Conservation (phyloP, 495 filamentous ascomycete species). For the Aspergillus leporis region DNA sequence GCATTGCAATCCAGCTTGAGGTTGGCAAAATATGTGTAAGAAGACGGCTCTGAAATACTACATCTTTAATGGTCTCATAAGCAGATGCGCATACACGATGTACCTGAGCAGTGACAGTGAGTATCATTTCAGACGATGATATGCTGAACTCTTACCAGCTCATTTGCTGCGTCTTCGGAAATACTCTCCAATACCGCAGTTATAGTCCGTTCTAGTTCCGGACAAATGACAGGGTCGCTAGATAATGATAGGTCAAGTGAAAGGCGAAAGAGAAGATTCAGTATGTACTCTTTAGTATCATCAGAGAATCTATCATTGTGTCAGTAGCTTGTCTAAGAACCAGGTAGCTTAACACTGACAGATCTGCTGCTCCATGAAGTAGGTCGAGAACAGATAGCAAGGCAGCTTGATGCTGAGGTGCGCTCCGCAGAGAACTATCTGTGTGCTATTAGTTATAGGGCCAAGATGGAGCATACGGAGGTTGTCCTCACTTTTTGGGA, state of each 20-base stretch:
- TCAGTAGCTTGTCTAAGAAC: slow-evolving; percentile 12
- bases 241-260: slow-evolving; percentile 56
- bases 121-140: not conserved
- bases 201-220: slow-evolving; percentile 49
- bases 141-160: slow-evolving; percentile 27
- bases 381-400: slow-evolving; percentile 37
- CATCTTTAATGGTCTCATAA: slow-evolving; percentile 48
- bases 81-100: slow-evolving; percentile 54
- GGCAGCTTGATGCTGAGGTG: slow-evolving; percentile 16
- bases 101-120: slow-evolving; percentile 43
- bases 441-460: not conserved
- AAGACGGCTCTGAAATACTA: slow-evolving; percentile 57
- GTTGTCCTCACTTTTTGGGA: slow-evolving; percentile 23
- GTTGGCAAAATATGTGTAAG: slow-evolving; percentile 59
- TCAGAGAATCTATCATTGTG: slow-evolving; percentile 29
- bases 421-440: slow-evolving; percentile 12
- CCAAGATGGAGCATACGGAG: not conserved
- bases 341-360: slow-evolving; percentile 15
- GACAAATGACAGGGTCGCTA: slow-evolving; percentile 36
- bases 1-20: slow-evolving; percentile 54
- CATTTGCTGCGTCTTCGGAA: slow-evolving; percentile 28
- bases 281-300: slow-evolving; percentile 32
- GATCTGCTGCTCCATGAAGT: slow-evolving; percentile 30
- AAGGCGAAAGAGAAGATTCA: slow-evolving; percentile 57
- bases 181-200: slow-evolving; percentile 39